phyloP scores from a whole-genome alignment of 352 stramenopile genomes.

The Phytophthora agathidicida region DNA sequence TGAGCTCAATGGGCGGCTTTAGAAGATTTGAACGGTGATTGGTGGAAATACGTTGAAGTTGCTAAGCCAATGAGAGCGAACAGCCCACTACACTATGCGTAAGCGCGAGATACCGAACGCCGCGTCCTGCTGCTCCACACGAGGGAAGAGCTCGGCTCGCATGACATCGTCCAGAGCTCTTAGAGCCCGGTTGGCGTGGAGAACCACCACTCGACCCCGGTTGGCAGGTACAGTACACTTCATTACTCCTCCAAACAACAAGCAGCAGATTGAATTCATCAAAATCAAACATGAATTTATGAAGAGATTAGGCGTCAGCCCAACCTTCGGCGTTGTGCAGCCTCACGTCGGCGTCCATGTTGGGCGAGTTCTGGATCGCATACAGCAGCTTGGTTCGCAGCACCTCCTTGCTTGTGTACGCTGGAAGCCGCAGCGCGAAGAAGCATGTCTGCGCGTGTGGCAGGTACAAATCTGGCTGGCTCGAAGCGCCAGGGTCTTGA shows the following conservation, averaged over 20 bases:
- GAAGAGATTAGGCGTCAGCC: conserved; percentile 72
- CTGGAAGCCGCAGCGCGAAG: conserved; percentile 96
- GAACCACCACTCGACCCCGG: conserved; percentile 63
- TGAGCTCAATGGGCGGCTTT: no score
- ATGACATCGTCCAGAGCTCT: conserved; percentile 66
- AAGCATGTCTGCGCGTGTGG: conserved; percentile 99
- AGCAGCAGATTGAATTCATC: conserved; percentile 18
- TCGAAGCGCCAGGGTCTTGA: conserved; percentile 77
- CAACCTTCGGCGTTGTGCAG: conserved; percentile 93
- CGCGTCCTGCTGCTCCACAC: conserved; percentile 39
- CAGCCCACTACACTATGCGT: conserved; percentile 66
- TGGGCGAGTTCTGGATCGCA: conserved; percentile 96
- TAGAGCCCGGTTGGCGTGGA: conserved; percentile 69
- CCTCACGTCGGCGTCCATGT: conserved; percentile 93
- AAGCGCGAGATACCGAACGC: conserved; percentile 49
- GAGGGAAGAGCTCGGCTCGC: conserved; percentile 74
- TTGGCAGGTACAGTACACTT: no score
- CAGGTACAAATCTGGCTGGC: conserved; percentile 91
- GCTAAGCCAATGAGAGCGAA: no score
- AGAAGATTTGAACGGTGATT: no score
- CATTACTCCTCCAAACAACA: no score
- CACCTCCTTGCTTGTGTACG: conserved; percentile 94
- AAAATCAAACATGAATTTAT: conserved; percentile 19
- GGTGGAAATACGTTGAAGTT: conserved; percentile 13
- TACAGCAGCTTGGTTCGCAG: conserved; percentile 89